Evolutionary conservation across 2,329 filamentous ascomycete species (phyloP), one percentile per base, ranked within the genome.

Genomic region (Pseudogymnoascus sp.): DNA sequence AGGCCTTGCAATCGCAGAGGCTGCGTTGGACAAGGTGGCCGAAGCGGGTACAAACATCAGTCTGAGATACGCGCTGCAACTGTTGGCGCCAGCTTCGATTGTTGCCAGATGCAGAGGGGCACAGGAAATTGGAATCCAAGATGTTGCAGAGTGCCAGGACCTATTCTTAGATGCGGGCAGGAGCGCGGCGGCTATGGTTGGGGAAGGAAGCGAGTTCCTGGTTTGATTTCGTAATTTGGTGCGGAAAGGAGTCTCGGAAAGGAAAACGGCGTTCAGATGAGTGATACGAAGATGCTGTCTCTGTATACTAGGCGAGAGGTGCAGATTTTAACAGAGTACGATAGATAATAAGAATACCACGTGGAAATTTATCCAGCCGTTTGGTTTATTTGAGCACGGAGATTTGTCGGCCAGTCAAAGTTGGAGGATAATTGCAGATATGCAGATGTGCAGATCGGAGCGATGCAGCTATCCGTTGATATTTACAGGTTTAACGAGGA

Each of bases 1-100:
- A 77, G 85, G 85, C 58, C 85, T 96, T 49, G 82, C 84, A 66
- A 86, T 97, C 67, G 87, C 85, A 41, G 91, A 95, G 59, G 84
- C 86, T 19, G 94, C 94, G 25, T 82, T 97, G 64, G 89, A 94
- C 69, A 94, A 91, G 78, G 86, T 99, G 70, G 85, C 91, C 42
- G 85, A 90, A 71, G 88, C 96, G 69, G 94, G 94, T 68, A 91
- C 91, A 71, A 89, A 88, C 69, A 92, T 97, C 72, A 95, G 90
- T 74, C 76, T 99, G 77, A 82, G 94, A 68, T 99, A 99, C 78
- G 93, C 92, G 68, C 79, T 99, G 73, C 94, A 97, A 78, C 78
- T 99, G 68, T 81, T 99, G 69, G 72, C 75, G 41, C 70, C 75
- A 62, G 73, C 72, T 66, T 87, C 90, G 75, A 96, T 97, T 75